Evolutionary conservation across 371 early-diverging fungal species (phyloP).

Genomic region (Nematocida minor): DNA sequence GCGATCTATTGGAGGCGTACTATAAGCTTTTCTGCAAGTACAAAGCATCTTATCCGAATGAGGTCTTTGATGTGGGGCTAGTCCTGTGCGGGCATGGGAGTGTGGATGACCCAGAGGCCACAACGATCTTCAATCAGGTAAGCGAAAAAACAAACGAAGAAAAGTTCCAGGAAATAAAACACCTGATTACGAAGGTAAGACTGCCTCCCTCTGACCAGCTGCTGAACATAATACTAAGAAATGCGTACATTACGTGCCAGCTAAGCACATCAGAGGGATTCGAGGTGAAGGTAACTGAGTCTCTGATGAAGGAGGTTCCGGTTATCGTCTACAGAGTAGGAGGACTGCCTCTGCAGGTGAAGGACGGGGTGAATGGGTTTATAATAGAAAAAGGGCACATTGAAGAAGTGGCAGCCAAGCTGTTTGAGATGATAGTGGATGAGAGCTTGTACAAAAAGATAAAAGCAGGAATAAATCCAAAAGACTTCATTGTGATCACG

Average conservation of each 20-base stretch:
- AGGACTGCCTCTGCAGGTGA: conserved; percentile 76
- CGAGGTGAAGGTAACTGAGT: conserved; percentile 81
- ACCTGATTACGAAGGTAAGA: conserved; percentile 65
- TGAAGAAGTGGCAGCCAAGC: conserved; percentile 68
- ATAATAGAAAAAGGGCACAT: conserved; percentile 69
- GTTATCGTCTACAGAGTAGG: conserved; percentile 70
- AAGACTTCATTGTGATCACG: conserved; percentile 33
- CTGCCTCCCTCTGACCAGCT: conserved; percentile 75
- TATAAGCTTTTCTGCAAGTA: conserved; percentile 68
- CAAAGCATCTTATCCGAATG: conserved; percentile 56
- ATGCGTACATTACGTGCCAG: conserved; percentile 71
- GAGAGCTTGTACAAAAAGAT: conserved; percentile 20
- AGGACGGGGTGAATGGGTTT: conserved; percentile 68
- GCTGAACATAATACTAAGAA: conserved; percentile 70
- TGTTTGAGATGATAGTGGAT: conserved; percentile 66
- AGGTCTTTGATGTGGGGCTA: conserved; percentile 68
- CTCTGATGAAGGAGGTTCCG: conserved; percentile 70
- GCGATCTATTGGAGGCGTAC: conserved; percentile 72
- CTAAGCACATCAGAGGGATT: conserved; percentile 76
- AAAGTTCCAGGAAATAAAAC: conserved; percentile 40
- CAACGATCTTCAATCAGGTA: conserved; percentile 65
- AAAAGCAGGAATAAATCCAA: conserved; percentile 17
- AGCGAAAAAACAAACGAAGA: conserved; percentile 67
- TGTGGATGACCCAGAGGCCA: conserved; percentile 72
- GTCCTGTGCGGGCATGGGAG: conserved; percentile 75